Evolutionary conservation across 176 grass and related monocot species (phyloP).

Genomic region (Carex scoparia): DNA sequence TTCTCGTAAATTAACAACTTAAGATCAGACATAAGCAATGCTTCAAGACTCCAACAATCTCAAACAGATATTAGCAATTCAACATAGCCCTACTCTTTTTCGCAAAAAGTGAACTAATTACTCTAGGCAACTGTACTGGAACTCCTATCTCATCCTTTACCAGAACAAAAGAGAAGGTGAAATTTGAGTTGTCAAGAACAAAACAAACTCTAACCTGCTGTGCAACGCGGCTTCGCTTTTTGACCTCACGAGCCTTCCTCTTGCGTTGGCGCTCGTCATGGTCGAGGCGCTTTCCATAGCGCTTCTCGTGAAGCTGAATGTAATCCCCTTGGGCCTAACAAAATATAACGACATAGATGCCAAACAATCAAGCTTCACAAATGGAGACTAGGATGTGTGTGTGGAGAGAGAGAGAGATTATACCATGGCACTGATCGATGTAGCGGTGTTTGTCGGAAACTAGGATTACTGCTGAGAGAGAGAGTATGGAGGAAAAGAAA

Average conservation of each 20-base stretch:
- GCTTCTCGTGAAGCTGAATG: conserved; percentile 80
- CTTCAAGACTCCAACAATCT: background rate
- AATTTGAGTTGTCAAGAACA: background rate
- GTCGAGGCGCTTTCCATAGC: conserved; percentile 64
- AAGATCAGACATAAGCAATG: background rate
- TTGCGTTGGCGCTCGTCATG: conserved; percentile 78
- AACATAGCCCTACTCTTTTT: background rate
- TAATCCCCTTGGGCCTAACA: conserved; percentile 86
- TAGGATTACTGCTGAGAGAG: too few species aligned
- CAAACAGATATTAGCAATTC: background rate
- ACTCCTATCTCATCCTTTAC: background rate
- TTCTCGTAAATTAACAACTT: background rate
- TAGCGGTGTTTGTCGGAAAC: background rate
- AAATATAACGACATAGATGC: background rate
- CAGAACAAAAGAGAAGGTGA: background rate
- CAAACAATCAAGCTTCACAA: background rate
- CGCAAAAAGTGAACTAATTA: background rate
- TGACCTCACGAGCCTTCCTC: conserved; percentile 66
- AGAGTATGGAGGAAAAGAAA: too few species aligned
- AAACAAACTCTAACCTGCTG: conserved; percentile 35
- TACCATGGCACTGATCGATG: conserved; percentile 17
- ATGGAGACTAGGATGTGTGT: background rate
- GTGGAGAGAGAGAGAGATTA: background rate
- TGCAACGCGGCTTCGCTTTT: conserved; percentile 49
- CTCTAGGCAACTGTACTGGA: background rate